Base-by-base conservation (phyloP, 2,329 filamentous ascomycete genomes). In the Pseudocercospora cruenta region DNA sequence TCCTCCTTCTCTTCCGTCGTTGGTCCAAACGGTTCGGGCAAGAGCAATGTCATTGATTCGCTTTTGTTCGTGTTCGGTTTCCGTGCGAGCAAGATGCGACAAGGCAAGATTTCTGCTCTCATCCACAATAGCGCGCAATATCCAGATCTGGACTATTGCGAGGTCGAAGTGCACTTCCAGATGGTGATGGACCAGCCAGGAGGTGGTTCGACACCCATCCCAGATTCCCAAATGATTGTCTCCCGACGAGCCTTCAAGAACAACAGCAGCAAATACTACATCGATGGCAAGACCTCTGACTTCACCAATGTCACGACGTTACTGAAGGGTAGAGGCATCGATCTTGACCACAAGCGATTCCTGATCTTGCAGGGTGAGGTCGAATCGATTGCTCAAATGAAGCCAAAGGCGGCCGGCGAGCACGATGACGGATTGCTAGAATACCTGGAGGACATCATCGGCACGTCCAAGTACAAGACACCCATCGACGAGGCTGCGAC, bases 351-450 rank as follows among this genome's bases (percentile, higher is more conserved):
- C 82, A 99, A 99, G 81, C 92, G 95, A 67, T 99, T 99, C 81
- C 82, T 99, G 62, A 99, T 99, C 75, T 83, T 99, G 10, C 95
- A 99, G 79, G 95, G 95, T 75, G 95, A 99, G 78, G 95, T 99
- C 66, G 95, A 99, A 79, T 97, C 94, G 0, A 99, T 99, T 76
- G 94, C 95, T 6, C 95, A 98, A 80, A 99, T 99, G 95, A 99
- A 99, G 80, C 86, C 96, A 19, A 99, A 99, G 79, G 95, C 96
- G 3, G 90, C 87, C 49, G 94, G 92, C 73, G 95, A 99, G 78
- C 94, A 98, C 75, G 95, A 99, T 67, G 95, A 99, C 74, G 95
- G 95, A 12, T 86, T 99, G 3, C 85, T 99, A 19, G 95, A 99
- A 78, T 99, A 99, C 70, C 87, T 99, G 0, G 95, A 99, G 78